Conservation (phyloP, 2,329 filamentous ascomycete species). For the Botrytis cinerea region DNA sequence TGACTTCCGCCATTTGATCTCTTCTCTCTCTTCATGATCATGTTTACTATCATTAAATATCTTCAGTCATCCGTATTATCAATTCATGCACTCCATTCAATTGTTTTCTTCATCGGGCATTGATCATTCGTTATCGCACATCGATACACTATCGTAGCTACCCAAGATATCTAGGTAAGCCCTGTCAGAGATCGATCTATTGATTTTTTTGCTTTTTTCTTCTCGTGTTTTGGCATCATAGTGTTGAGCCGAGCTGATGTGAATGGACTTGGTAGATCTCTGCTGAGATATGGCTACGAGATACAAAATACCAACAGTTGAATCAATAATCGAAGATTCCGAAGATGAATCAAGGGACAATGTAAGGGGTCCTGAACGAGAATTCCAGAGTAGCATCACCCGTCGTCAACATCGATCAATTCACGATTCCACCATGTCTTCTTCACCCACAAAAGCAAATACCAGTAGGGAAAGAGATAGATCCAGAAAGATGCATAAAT, state of each 20-base stretch:
- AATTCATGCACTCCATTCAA: constrained; percentile 21
- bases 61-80: constrained; percentile 1
- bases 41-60: constrained; percentile 12
- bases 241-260: constrained; percentile 27
- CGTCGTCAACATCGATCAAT: constrained; percentile 26
- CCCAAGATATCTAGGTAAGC: constrained; percentile 31
- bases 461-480: constrained; percentile 34
- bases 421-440: constrained; percentile 31
- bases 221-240: constrained; percentile 8
- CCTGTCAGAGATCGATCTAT: constrained; percentile 23
- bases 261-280: constrained; percentile 14
- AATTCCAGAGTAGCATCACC: constrained; percentile 24
- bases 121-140: constrained; percentile 26
- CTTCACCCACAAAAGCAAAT: constrained; percentile 32
- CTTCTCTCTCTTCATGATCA: not conserved
- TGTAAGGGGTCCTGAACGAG: constrained; percentile 29
- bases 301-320: constrained; percentile 36
- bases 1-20: not conserved
- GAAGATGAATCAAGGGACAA: constrained; percentile 36
- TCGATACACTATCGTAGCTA: constrained; percentile 31
- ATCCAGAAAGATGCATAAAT: constrained; percentile 32
- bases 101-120: constrained; percentile 27
- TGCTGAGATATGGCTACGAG: constrained; percentile 35
- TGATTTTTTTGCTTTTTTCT: constrained; percentile 12
- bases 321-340: constrained; percentile 38